phyloP scores from a whole-genome alignment of 805 yeast species.

The Lipomyces lipofer region DNA sequence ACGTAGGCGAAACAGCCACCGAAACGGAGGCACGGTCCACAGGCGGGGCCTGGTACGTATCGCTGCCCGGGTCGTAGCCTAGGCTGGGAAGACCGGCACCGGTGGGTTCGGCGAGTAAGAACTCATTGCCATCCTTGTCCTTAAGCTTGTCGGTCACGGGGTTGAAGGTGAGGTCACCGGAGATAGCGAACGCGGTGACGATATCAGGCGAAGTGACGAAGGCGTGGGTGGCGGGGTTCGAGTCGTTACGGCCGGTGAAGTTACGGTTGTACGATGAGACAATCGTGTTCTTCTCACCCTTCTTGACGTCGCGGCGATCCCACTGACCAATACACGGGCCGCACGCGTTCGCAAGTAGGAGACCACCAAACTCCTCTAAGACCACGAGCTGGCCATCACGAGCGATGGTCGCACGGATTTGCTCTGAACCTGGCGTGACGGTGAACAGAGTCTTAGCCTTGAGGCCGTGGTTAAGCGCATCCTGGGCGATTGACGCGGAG shows the following conservation, averaged over 20 bases:
- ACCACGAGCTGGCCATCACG: slow-evolving; percentile 87
- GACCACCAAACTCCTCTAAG: slow-evolving; percentile 85
- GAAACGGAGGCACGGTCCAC: slow-evolving; percentile 59
- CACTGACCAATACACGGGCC: slow-evolving; percentile 99
- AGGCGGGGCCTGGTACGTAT: slow-evolving; percentile 65
- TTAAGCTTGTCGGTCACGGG: slow-evolving; percentile 84
- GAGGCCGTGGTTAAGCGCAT: slow-evolving; percentile 83
- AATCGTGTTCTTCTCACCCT: slow-evolving; percentile 72
- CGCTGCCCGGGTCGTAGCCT: slow-evolving; percentile 56
- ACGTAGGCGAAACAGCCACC: slow-evolving; percentile 77
- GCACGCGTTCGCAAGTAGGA: slow-evolving; percentile 94
- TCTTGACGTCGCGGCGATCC: slow-evolving; percentile 73
- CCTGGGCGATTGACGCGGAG: slow-evolving; percentile 84
- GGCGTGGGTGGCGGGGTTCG: slow-evolving; percentile 96
- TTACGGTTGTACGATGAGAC: slow-evolving; percentile 97
- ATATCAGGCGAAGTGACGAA: slow-evolving; percentile 98
- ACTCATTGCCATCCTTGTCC: slow-evolving; percentile 64
- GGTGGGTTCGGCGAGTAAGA: slow-evolving; percentile 76
- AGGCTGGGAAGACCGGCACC: slow-evolving; percentile 68
- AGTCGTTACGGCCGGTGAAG: slow-evolving; percentile 97
- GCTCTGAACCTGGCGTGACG: slow-evolving; percentile 98
- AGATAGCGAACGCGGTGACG: slow-evolving; percentile 94
- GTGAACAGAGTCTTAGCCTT: slow-evolving; percentile 89
- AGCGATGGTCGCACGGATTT: slow-evolving; percentile 93
- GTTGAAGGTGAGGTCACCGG: slow-evolving; percentile 90